phyloP scores from a whole-genome alignment of 2,329 filamentous ascomycete genomes.

The Ilyonectria destructans region DNA sequence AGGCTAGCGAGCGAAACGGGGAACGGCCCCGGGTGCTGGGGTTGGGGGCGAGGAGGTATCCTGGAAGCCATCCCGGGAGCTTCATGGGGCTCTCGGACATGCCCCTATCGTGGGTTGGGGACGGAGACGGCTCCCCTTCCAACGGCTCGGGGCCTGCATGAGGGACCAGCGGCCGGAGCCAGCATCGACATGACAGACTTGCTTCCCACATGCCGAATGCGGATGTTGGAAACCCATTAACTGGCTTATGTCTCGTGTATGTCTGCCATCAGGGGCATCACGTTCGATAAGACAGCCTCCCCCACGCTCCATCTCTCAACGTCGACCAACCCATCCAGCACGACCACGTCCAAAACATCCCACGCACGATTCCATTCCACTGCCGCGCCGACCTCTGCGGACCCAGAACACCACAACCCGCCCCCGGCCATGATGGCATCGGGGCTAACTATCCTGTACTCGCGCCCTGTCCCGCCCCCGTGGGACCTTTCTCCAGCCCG shows the following conservation, averaged over 20 bases:
- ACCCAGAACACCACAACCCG: constrained; percentile 17
- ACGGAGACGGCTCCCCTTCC: not conserved
- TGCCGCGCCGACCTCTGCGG: constrained; percentile 8
- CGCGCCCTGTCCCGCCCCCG: constrained; percentile 3
- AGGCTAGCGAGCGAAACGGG: constrained; percentile 6
- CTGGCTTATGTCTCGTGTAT: not conserved
- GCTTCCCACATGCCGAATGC: constrained; percentile 4
- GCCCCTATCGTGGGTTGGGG: constrained; percentile 4
- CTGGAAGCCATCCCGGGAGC: not conserved
- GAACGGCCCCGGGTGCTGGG: constrained; percentile 7
- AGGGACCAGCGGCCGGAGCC: not conserved
- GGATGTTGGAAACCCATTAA: not conserved
- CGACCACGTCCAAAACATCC: not conserved
- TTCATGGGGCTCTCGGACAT: not conserved
- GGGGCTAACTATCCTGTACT: constrained; percentile 5
- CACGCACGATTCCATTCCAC: constrained; percentile 2
- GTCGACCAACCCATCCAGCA: not conserved
- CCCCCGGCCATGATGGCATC: constrained; percentile 28
- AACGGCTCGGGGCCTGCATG: not conserved
- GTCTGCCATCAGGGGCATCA: not conserved
- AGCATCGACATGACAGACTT: too few species aligned
- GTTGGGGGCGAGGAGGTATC: not conserved
- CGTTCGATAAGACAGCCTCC: not conserved
- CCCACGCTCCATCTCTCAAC: constrained; percentile 3
- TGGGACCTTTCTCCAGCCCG: constrained; percentile 17